Conservation (phyloP, 2,329 filamentous ascomycete genomes). For the Botryotinia convoluta region DNA sequence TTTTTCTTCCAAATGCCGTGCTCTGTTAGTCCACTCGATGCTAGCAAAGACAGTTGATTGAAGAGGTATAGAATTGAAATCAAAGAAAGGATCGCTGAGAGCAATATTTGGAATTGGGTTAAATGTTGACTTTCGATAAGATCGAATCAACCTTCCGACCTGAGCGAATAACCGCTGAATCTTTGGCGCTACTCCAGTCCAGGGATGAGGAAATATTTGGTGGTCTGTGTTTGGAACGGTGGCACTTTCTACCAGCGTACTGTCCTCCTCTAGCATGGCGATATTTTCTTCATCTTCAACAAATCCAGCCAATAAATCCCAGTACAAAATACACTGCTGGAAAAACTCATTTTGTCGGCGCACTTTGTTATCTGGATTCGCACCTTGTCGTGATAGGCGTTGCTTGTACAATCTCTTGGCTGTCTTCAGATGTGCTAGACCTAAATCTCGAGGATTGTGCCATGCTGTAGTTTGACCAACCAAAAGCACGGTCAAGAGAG, state of each 20-base stretch:
- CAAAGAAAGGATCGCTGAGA: constrained; percentile 4
- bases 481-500: constrained; percentile 56
- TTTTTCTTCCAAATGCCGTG: constrained; percentile 32
- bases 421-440: constrained; percentile 38
- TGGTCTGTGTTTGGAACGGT: constrained; percentile 18
- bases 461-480: constrained; percentile 59
- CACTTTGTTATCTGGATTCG: constrained; percentile 21
- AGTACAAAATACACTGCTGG: constrained; percentile 37
- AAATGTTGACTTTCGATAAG: constrained; percentile 27
- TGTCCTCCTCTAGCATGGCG: background rate
- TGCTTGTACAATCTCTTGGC: constrained; percentile 33
- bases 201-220: constrained; percentile 35
- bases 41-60: constrained; percentile 24
- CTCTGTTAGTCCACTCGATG: constrained; percentile 27
- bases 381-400: constrained; percentile 29
- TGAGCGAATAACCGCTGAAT: constrained; percentile 33
- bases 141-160: constrained; percentile 34
- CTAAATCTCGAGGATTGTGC: constrained; percentile 56
- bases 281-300: constrained; percentile 33
- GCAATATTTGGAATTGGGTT: background rate
- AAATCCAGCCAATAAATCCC: constrained; percentile 36
- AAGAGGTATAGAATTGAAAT: constrained; percentile 4
- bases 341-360: constrained; percentile 35
- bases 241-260: background rate
- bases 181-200: constrained; percentile 35